phyloP scores from a whole-genome alignment of 1,284 basidiomycete species.

The Pseudozyma flocculosa region DNA sequence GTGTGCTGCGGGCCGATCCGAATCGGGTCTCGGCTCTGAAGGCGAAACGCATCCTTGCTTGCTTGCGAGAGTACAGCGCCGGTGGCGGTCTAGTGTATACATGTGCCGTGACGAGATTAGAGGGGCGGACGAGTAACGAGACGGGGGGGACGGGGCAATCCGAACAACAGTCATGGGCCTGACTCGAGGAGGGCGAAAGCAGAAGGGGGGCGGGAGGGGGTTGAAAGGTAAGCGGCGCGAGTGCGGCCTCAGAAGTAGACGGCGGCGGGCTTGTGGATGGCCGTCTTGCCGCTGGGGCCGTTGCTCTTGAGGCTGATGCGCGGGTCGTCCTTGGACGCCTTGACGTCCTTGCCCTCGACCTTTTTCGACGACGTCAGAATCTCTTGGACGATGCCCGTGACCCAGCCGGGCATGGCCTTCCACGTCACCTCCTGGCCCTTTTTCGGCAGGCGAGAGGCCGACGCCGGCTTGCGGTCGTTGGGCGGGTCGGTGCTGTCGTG shows the following conservation, averaged over 20 bases:
- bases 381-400: constrained; percentile 8
- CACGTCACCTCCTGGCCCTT: constrained; percentile 9
- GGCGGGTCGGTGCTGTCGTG: constrained; percentile 9
- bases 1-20: too few relatives aligned
- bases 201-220: not conserved
- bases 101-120: too few relatives aligned
- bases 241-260: constrained; percentile 9
- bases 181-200: too few relatives aligned
- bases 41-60: too few relatives aligned
- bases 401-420: constrained; percentile 24
- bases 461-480: constrained; percentile 4
- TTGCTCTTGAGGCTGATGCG: constrained; percentile 8
- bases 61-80: too few relatives aligned
- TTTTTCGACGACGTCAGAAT: constrained; percentile 5
- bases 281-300: constrained; percentile 11
- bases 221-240: not conserved
- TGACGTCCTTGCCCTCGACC: constrained; percentile 8
- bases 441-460: constrained; percentile 3
- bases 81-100: too few relatives aligned
- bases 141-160: too few relatives aligned
- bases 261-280: constrained; percentile 8
- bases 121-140: too few relatives aligned
- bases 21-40: too few relatives aligned
- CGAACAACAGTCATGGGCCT: too few relatives aligned
- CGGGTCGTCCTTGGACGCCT: constrained; percentile 8